Base-by-base conservation (phyloP, 1,284 basidiomycete species). In the Vanrija sp. region DNA sequence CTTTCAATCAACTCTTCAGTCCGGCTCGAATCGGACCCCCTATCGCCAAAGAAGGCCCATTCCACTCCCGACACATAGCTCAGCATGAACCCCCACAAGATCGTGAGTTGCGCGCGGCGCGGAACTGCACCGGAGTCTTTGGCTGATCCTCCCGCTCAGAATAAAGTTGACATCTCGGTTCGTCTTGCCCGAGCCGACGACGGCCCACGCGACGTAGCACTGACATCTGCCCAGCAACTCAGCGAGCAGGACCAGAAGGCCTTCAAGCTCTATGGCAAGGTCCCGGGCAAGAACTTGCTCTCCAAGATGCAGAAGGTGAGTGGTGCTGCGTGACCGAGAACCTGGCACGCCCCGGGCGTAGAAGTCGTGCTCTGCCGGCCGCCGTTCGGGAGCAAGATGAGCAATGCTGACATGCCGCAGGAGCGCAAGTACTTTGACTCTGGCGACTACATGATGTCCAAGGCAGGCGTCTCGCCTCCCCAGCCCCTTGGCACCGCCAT, bases 361-460 rank as follows among this genome's bases (percentile, higher is more conserved):
- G 19, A 5, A 45, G 18, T n/a, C 20, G 23, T 23, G 15, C 18
- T 16, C 25, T 22, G 35, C 18, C 58, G 48, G 57, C 41, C 37
- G 48, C 39, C n/a, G n/a, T 47, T 52, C 45, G 31, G 41, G 50
- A 46, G 58, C 39, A 15, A n/a, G 38, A 50, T 31, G 15, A 14
- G 31, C 31, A 31, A 9, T 31, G 31, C 31, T 31, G 31, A 31
- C 31, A 31, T 14, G 48, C 58, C 52, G 22, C 67, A 96, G 90
- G 93, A 96, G 75, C 89, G 93, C 69, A 96, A 96, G 76, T 97
- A 91, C 79, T 97, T 97, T 75, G 93, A 97, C 77, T 97, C 94
- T 56, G 94, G 94, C 59, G 93, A 97, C 76, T 97, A 97, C 71
- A 92, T 92, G 48, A 81, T 97, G 65, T 93, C 90, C 51, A 96